Conservation (phyloP, 2,329 filamentous ascomycete species). For the Sporothrix brasiliensis region DNA sequence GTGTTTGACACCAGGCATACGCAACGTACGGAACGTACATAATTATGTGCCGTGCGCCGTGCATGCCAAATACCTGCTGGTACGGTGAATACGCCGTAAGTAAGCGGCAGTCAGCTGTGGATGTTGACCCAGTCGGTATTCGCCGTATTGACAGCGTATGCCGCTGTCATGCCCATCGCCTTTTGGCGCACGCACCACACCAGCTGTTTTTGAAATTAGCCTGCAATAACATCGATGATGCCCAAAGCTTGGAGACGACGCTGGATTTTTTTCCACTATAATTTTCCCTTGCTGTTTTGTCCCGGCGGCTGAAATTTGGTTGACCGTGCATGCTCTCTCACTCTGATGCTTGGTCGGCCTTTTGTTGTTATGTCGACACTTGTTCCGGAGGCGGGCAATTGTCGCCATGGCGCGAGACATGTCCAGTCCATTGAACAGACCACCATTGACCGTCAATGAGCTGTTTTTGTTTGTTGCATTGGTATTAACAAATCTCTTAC, state of each 20-base stretch:
- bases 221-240: background rate
- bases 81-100: background rate
- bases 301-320: constrained; percentile 4
- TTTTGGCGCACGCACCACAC: background rate
- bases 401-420: background rate
- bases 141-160: constrained; percentile 3
- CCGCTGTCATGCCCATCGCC: background rate
- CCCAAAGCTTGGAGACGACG: background rate
- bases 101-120: background rate
- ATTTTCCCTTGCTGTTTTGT: background rate
- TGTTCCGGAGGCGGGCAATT: background rate
- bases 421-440: background rate
- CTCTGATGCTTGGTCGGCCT: background rate
- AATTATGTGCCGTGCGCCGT: background rate
- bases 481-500: background rate
- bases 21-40: too few species aligned
- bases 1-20: background rate
- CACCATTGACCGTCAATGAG: background rate
- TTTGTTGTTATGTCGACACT: background rate
- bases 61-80: background rate
- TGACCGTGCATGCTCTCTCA: background rate
- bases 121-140: background rate
- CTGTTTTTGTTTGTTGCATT: constrained; percentile 4
- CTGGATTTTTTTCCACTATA: background rate
- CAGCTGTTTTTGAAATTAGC: background rate